Conservation (phyloP, 2,329 filamentous ascomycete genomes). For the Xylaria sp. region DNA sequence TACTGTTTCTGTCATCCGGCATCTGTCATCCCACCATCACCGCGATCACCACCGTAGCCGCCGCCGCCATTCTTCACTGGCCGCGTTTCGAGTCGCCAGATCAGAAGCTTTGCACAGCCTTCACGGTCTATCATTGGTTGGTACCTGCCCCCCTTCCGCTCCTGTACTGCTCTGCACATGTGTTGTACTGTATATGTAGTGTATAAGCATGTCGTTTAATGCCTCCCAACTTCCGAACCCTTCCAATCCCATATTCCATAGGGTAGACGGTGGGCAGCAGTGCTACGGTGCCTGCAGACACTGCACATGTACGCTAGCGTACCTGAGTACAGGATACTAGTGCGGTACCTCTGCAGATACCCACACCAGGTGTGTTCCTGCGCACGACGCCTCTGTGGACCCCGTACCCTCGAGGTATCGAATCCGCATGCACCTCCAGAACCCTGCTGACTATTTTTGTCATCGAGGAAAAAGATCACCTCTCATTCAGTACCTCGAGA, state of each 20-base stretch:
- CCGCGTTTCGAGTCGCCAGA: conserved; percentile 6
- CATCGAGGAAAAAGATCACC: conserved; percentile 38
- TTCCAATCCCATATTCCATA: conserved; percentile 8
- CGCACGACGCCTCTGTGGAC: not conserved
- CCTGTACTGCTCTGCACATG: not conserved
- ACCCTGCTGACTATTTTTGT: conserved; percentile 41
- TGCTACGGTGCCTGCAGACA: not conserved
- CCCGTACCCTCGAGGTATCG: conserved; percentile 8
- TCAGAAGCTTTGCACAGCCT: conserved; percentile 29
- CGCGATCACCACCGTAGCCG: not conserved
- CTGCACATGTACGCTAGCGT: not conserved
- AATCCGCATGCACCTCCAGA: conserved; percentile 1
- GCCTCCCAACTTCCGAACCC: conserved; percentile 2
- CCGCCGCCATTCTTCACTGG: conserved; percentile 16
- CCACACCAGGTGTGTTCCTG: not conserved
- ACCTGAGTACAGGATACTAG: not conserved
- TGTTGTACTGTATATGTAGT: not conserved
- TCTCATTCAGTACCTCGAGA: conserved; percentile 29
- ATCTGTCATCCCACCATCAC: conserved; percentile 22
- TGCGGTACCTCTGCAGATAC: not conserved
- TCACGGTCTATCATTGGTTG: conserved; percentile 17
- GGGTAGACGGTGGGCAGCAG: conserved; percentile 3
- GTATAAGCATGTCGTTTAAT: conserved; percentile 18
- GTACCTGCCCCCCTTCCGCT: conserved; percentile 18
- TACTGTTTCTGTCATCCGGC: conserved; percentile 31